Percentiles rank a stretch among this genome's conserved stretches.
Conservation (phyloP, 257 asterid species). For the Solanum tacnaense region DNA sequence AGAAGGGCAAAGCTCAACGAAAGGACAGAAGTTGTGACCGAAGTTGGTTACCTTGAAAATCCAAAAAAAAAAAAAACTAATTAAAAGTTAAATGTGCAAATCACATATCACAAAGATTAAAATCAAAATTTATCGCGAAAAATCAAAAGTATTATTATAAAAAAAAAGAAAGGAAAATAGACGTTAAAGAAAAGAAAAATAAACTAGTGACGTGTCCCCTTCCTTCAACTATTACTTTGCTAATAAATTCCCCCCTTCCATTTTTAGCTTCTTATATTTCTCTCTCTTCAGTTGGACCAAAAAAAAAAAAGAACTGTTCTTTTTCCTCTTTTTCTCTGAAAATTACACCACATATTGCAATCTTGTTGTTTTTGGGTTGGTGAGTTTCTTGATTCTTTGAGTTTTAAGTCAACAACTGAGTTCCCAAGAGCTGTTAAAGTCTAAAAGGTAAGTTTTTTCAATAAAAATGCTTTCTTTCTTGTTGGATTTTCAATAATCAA, state of each 20-base stretch:
- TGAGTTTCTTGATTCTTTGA: not conserved
- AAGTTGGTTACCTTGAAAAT: too few relatives aligned
- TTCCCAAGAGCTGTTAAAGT: not conserved
- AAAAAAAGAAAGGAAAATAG: not conserved
- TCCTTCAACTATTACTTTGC: conserved; percentile 8
- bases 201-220: conserved; percentile 34
- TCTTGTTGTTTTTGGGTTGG: not conserved
- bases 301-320: not conserved
- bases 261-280: not conserved
- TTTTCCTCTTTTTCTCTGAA: not conserved
- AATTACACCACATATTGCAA: not conserved
- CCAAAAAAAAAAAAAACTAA: not conserved
- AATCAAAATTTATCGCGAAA: too few relatives aligned
- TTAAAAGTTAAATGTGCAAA: not conserved
- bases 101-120: not conserved
- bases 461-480: not conserved
- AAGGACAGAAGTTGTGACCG: too few relatives aligned
- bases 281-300: not conserved
- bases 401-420: not conserved
- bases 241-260: not conserved
- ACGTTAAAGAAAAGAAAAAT: not conserved
- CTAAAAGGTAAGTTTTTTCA: conserved; percentile 3
- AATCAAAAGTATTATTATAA: too few relatives aligned
- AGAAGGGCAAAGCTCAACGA: too few relatives aligned
- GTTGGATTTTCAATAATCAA: not conserved